Base-by-base conservation (phyloP, 2,329 filamentous ascomycete species). In the Lachnellula subtilissima region DNA sequence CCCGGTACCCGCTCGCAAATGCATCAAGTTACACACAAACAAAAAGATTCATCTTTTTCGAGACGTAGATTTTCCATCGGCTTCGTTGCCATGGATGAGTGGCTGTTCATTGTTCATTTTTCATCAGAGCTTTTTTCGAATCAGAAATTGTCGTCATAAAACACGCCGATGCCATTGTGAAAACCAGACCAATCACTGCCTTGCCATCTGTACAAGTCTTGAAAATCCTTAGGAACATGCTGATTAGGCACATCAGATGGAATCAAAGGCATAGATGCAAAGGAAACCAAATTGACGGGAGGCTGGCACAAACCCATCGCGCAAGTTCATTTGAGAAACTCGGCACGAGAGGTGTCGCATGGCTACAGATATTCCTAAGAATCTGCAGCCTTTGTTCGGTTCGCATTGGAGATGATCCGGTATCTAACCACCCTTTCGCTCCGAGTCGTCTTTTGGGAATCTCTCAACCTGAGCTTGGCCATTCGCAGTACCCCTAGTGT, bases 361-460 rank as follows among this genome's bases (percentile, higher is more conserved):
- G 36, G 19, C 15, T 19, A 23, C 35, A 32, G 43, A 23, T 32
- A 32, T 42, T 35, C 9, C 49, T 50, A 17, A 32, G 35, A 49
- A 32, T 46, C 17, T 17, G 43, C 25, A 35, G 40, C 14, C 35
- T 25, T 42, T 12, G 23, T 46, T 48, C 43, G 11, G 25, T n/a
- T 39, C 22, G 28, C 17, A 22, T 19, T 43, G 28, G 37, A 28
- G 37, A 25, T 46, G 46, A 35, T 11, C 14, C 8, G 35, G 12
- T 48, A 25, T 39, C 56, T 74, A 86, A 49, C 84, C 84, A 2
- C 84, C 84, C 64, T 86, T 86, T 56, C 84, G 79, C 57, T 86
- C 83, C 2, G 78, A 79, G 12, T 81, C 79, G 52, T 83, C 77
- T 69, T 78, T 82, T 2, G 84, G 84, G 19, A 73, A 73, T 67